Evolutionary conservation across 2,329 filamentous ascomycete genomes (phyloP).

Genomic region (Aspergillus unguis): DNA sequence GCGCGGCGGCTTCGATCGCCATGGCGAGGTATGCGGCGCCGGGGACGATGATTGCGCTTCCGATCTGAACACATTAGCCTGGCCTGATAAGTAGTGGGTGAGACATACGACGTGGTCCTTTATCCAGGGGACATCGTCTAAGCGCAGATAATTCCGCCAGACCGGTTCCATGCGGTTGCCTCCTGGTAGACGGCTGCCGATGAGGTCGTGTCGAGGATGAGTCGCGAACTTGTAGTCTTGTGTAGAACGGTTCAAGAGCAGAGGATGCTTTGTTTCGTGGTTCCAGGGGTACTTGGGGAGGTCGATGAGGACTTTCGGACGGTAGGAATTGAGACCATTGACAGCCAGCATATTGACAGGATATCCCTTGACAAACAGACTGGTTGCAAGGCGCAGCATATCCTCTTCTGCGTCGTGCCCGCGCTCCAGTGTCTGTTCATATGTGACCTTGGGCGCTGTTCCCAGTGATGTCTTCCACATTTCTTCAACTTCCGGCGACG

Average conservation of each 20-base stretch:
- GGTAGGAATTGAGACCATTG: background rate
- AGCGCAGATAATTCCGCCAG: background rate
- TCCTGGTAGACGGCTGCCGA: background rate
- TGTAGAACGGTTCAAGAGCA: background rate
- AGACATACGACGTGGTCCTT: background rate
- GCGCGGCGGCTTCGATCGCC: background rate
- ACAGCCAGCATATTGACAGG: background rate
- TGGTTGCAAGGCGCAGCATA: background rate
- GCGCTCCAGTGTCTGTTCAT: background rate
- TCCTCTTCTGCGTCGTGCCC: background rate
- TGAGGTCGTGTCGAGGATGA: background rate
- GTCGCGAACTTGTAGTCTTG: background rate
- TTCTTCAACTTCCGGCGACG: background rate
- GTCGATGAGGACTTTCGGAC: background rate
- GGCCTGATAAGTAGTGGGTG: no score
- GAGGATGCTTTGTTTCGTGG: background rate
- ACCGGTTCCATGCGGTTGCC: background rate
- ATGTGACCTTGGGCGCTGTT: background rate
- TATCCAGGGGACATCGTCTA: slow-evolving; percentile 3
- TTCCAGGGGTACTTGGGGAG: slow-evolving; percentile 2
- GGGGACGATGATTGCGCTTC: background rate
- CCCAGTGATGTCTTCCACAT: background rate
- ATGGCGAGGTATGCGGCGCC: background rate
- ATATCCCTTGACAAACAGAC: background rate
- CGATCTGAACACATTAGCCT: no score